These are phyloP conservation scores for Quercus lobata DNA, from an alignment of 331 rosid species.

Conservation along the genomic window DNA sequence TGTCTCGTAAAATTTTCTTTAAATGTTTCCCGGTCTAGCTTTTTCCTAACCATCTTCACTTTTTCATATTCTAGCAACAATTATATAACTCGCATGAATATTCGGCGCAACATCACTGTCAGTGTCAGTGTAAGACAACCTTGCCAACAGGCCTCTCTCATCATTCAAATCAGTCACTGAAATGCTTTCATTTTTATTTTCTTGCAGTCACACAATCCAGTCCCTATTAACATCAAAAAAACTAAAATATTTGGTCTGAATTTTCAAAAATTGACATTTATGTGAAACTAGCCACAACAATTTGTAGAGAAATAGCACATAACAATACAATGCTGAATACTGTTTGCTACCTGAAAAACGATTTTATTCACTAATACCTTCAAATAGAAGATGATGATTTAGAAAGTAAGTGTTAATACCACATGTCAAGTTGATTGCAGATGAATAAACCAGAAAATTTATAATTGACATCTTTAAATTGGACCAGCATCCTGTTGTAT, in stretches of 20 bases:
- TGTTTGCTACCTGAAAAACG: too few species aligned
- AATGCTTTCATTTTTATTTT: neutral
- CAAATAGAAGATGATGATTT: neutral
- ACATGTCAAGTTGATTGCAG: neutral
- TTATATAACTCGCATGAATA: neutral
- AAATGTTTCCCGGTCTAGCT: neutral
- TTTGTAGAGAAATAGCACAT: neutral
- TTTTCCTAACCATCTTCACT: neutral
- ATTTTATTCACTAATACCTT: neutral
- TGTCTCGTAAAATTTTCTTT: neutral
- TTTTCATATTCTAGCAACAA: neutral
- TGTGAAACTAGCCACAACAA: neutral
- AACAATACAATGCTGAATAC: neutral
- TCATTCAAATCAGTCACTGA: neutral
- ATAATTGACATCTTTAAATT: slow-evolving; percentile 7
- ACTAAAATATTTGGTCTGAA: neutral
- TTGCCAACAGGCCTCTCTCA: neutral
- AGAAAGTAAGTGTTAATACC: neutral
- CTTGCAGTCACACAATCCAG: neutral
- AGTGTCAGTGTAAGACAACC: neutral
- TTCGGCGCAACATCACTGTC: neutral
- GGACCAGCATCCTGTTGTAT: neutral
- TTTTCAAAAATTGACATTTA: neutral
- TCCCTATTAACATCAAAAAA: neutral
- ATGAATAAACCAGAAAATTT: neutral